Conservation (phyloP, 2,329 filamentous ascomycete species). For the Talaromyces sp. region DNA sequence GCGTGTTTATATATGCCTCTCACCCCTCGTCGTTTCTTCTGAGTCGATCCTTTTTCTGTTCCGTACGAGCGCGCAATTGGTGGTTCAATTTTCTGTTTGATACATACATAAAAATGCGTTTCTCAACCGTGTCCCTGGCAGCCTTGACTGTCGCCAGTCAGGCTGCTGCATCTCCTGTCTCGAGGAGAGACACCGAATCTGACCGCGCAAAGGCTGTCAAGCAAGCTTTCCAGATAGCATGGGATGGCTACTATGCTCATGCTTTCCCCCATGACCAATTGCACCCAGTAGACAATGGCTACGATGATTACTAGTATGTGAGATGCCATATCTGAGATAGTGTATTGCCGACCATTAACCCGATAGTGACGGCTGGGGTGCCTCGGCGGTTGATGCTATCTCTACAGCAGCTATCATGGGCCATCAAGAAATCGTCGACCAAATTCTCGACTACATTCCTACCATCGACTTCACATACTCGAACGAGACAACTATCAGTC, state of each 20-base stretch:
- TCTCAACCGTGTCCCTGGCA: constrained; percentile 15
- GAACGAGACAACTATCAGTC: constrained; percentile 56
- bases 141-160: constrained; percentile 27
- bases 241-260: constrained; percentile 70
- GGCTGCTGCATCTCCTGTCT: constrained; percentile 26
- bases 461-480: constrained; percentile 69
- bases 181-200: constrained; percentile 6
- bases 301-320: constrained; percentile 66
- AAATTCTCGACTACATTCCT: constrained; percentile 69
- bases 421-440: constrained; percentile 63
- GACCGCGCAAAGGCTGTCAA: constrained; percentile 60
- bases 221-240: constrained; percentile 67
- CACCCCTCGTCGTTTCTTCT: neutral
- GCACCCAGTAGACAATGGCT: constrained; percentile 64
- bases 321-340: neutral
- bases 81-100: neutral
- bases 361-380: constrained; percentile 76
- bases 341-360: constrained; percentile 18
- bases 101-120: constrained; percentile 16
- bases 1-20: neutral
- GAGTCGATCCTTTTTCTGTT: neutral
- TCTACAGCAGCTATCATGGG: constrained; percentile 78
- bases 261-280: constrained; percentile 78
- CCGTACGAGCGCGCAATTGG: neutral
- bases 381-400: constrained; percentile 76